phyloP scores from a whole-genome alignment of 2,329 filamentous ascomycete genomes.

The Aspergillus hiratsukae region DNA sequence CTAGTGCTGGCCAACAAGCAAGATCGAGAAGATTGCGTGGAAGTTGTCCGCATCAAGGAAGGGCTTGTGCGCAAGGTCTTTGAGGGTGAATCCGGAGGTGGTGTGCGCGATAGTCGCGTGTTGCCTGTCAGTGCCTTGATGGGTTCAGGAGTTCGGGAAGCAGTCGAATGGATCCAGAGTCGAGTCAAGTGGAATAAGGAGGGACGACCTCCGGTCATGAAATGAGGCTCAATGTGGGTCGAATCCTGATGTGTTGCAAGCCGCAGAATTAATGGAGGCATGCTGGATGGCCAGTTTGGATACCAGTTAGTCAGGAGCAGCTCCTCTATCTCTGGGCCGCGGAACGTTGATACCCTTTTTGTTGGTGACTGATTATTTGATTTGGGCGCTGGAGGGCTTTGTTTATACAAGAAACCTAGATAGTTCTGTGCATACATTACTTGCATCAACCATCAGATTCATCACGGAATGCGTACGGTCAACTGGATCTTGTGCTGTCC shows the following conservation, averaged over 20 bases:
- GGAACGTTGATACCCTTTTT: background rate
- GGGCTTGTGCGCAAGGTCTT: slow-evolving; percentile 92
- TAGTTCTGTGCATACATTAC: slow-evolving; percentile 2
- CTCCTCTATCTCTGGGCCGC: background rate
- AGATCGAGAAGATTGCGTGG: slow-evolving; percentile 93
- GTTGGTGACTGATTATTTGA: background rate
- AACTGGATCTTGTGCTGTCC: too few species aligned
- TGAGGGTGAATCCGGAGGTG: slow-evolving; percentile 83
- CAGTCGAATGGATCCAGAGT: slow-evolving; percentile 93
- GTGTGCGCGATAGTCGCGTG: slow-evolving; percentile 84
- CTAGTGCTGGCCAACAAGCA: slow-evolving; percentile 96
- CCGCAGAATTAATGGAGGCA: background rate
- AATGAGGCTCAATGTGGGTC: slow-evolving; percentile 49
- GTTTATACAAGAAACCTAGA: slow-evolving; percentile 11
- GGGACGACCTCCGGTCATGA: slow-evolving; percentile 84
- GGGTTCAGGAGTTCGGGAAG: slow-evolving; percentile 78
- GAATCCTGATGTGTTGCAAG: background rate
- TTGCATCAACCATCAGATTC: background rate
- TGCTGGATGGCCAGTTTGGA: background rate
- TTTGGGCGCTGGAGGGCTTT: slow-evolving; percentile 5
- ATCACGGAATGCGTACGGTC: background rate
- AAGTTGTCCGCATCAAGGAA: slow-evolving; percentile 96
- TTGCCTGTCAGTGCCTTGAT: slow-evolving; percentile 86
- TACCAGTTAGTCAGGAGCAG: background rate
- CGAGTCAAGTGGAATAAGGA: slow-evolving; percentile 97